Evolutionary conservation across 2,329 filamentous ascomycete genomes (phyloP).

Genomic region (Epichloe gansuensis): DNA sequence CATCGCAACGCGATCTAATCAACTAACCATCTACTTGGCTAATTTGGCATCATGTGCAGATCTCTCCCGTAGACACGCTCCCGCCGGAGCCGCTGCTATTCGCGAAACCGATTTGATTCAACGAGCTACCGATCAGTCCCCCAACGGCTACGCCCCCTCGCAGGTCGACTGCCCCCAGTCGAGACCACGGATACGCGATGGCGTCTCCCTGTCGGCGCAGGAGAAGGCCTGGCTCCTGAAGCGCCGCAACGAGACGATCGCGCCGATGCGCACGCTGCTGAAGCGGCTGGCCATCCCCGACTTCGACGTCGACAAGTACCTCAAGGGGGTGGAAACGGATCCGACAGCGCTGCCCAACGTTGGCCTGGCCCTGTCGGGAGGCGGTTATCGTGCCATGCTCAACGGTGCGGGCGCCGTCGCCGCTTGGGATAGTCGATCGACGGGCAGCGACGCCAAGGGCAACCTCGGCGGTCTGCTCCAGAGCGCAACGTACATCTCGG

Average conservation of each 20-base stretch:
- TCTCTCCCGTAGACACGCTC: not conserved
- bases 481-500: constrained; percentile 66
- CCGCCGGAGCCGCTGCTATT: not conserved
- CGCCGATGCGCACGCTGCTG: constrained; percentile 65
- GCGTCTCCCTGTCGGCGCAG: constrained; percentile 42
- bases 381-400: constrained; percentile 76
- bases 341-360: constrained; percentile 39
- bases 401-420: constrained; percentile 69
- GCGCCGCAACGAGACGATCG: constrained; percentile 59
- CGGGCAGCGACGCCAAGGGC: constrained; percentile 32
- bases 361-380: constrained; percentile 66
- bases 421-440: constrained; percentile 65
- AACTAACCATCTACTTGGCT: no score
- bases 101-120: constrained; percentile 8
- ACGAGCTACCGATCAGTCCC: constrained; percentile 20
- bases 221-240: constrained; percentile 63
- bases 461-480: constrained; percentile 74
- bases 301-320: constrained; percentile 64
- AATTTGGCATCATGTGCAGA: not conserved
- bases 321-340: constrained; percentile 28
- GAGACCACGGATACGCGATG: constrained; percentile 59
- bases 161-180: constrained; percentile 53
- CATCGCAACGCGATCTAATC: no score
- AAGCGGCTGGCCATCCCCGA: constrained; percentile 57
- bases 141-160: constrained; percentile 54